A percentile compares a stretch with the other conserved stretches of the same genome.
These are phyloP conservation scores for Phytophthora agathidicida DNA, from an alignment of 352 stramenopile genomes.

Conservation along the genomic window DNA sequence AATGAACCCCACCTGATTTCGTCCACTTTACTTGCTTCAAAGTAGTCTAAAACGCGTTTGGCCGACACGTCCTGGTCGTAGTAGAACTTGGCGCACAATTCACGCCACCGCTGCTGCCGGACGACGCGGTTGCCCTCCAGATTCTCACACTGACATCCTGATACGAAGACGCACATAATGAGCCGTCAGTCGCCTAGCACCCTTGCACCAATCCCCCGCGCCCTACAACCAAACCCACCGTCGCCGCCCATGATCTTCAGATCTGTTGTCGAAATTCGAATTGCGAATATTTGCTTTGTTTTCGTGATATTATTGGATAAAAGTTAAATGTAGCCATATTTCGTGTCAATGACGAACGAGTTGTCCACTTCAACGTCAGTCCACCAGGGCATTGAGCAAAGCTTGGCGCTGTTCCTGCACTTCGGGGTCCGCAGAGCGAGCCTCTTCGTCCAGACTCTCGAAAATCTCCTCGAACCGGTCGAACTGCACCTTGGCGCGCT, in stretches of 20 bases:
- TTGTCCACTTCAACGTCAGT: slow-evolving; percentile 46
- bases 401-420: slow-evolving; percentile 79
- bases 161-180: neutral
- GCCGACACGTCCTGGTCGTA: slow-evolving; percentile 58
- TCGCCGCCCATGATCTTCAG: slow-evolving; percentile 21
- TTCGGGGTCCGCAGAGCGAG: slow-evolving; percentile 65
- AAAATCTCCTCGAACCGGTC: slow-evolving; percentile 87
- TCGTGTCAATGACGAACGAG: neutral
- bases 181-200: slow-evolving; percentile 1
- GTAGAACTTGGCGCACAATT: slow-evolving; percentile 69
- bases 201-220: neutral
- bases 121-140: slow-evolving; percentile 27
- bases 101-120: slow-evolving; percentile 54
- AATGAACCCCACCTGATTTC: slow-evolving; percentile 52
- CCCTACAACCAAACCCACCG: slow-evolving; percentile 15
- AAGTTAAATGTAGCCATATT: slow-evolving; percentile 17
- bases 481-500: slow-evolving; percentile 84
- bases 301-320: slow-evolving; percentile 12
- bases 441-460: slow-evolving; percentile 70
- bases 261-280: slow-evolving; percentile 9
- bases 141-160: slow-evolving; percentile 46
- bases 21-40: slow-evolving; percentile 68
- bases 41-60: slow-evolving; percentile 73
- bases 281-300: slow-evolving; percentile 13
- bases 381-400: slow-evolving; percentile 68